Evolutionary conservation across 164 flowering plant species (phyloP).

Genomic region (Buxus sempervirens): DNA sequence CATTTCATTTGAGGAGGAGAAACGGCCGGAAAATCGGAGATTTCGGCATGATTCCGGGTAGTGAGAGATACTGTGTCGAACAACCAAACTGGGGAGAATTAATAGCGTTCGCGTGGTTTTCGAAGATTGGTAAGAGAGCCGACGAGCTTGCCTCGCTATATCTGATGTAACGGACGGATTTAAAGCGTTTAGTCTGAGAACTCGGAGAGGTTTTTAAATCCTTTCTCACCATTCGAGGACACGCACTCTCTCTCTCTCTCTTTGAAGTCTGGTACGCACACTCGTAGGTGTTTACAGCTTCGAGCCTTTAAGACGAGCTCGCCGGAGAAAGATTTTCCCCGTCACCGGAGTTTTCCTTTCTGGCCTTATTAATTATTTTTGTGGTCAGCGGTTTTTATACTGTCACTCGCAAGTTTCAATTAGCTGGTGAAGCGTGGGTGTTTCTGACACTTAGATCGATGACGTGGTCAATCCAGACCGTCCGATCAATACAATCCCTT

Average conservation of each 20-base stretch:
- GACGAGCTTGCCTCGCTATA: too few species aligned
- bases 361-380: background rate
- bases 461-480: too few species aligned
- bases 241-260: background rate
- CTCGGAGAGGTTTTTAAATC: background rate
- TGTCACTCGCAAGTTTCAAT: too few species aligned
- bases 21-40: conserved; percentile 20
- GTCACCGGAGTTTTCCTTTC: background rate
- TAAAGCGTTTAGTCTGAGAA: conserved; percentile 3
- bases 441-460: too few species aligned
- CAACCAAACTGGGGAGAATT: background rate
- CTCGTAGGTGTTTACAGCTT: background rate
- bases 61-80: background rate
- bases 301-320: background rate
- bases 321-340: background rate
- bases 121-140: background rate
- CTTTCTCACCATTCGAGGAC: background rate
- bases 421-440: too few species aligned
- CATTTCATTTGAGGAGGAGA: conserved; percentile 15
- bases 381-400: too few species aligned
- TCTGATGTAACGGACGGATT: conserved; percentile 3
- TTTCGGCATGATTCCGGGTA: conserved; percentile 22
- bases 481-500: too few species aligned
- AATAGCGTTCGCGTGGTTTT: background rate
- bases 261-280: background rate